These are phyloP conservation scores for Ephemerocybe angulata DNA, from an alignment of 768 basidiomycete species.

Conservation along the genomic window DNA sequence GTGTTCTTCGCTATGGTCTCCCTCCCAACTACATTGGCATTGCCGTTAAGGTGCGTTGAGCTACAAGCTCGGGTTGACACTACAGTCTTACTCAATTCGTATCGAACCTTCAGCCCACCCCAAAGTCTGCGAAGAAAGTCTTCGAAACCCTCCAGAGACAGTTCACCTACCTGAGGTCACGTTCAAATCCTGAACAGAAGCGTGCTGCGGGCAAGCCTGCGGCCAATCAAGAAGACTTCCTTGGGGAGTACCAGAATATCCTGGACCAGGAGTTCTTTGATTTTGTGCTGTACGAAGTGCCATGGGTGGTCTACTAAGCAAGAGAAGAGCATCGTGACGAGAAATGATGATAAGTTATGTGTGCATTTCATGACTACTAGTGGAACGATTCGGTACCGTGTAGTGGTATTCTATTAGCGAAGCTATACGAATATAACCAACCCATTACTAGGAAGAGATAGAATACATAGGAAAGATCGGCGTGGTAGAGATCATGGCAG, in stretches of 20 bases:
- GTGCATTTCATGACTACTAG: background rate
- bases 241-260: conserved; percentile 87
- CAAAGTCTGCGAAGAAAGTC: conserved; percentile 78
- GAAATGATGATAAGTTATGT: background rate
- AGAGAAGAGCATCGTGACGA: no score
- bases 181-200: conserved; percentile 50
- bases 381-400: background rate
- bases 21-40: conserved; percentile 88
- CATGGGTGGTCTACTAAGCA: conserved; percentile 72
- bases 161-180: conserved; percentile 77
- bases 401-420: conserved; percentile 13
- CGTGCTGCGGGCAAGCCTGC: conserved; percentile 30
- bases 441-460: conserved; percentile 10
- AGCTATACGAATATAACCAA: conserved; percentile 12
- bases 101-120: conserved; percentile 61
- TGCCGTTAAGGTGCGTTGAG: conserved; percentile 60
- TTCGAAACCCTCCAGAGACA: conserved; percentile 70
- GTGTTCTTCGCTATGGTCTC: conserved; percentile 90
- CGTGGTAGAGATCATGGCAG: conserved; percentile 7
- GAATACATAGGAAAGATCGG: conserved; percentile 8
- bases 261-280: conserved; percentile 96
- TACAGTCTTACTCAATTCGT: background rate
- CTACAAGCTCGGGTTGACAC: background rate
- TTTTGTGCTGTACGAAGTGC: conserved; percentile 92
- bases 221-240: conserved; percentile 63